A percentile compares a stretch with the other conserved stretches of the same genome.
phyloP scores from a whole-genome alignment of 306 rosid genomes.

The Ammopiptanthus mongolicus region DNA sequence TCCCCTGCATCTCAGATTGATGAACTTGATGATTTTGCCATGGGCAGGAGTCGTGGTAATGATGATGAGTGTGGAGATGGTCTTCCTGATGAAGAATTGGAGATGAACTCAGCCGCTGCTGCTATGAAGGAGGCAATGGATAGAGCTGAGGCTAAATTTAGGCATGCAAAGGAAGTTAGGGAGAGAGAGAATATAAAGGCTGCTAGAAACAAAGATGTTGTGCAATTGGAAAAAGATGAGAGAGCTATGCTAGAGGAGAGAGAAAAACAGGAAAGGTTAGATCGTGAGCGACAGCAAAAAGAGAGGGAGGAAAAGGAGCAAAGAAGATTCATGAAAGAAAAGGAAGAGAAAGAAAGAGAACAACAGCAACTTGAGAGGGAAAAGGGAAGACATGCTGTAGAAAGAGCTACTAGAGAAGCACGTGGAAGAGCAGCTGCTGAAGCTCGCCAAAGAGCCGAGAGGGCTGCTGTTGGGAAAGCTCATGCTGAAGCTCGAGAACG shows the following conservation, averaged over 20 bases:
- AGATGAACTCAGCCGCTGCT: conserved; percentile 92
- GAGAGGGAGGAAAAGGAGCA: conserved; percentile 72
- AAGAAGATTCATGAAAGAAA: conserved; percentile 49
- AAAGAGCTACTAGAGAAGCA: conserved; percentile 98
- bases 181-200: conserved; percentile 81
- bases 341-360: conserved; percentile 82
- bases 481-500: conserved; percentile 90
- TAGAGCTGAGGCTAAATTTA: conserved; percentile 90
- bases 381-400: conserved; percentile 86
- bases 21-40: conserved; percentile 72
- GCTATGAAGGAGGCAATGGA: conserved; percentile 99
- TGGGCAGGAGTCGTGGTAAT: conserved; percentile 48
- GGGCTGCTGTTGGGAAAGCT: conserved; percentile 80
- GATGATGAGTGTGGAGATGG: conserved; percentile 55
- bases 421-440: conserved; percentile 92
- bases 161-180: conserved; percentile 87
- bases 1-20: conserved; percentile 55
- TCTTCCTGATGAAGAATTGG: conserved; percentile 66
- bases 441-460: conserved; percentile 81
- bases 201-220: conserved; percentile 61
- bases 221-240: conserved; percentile 68
- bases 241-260: conserved; percentile 43
- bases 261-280: conserved; percentile 59
- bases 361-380: conserved; percentile 68
- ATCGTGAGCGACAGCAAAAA: conserved; percentile 58